Evolutionary conservation across 108 stramenopile genomes (phyloP).

Genomic region (Cylindrotheca fusiformis): DNA sequence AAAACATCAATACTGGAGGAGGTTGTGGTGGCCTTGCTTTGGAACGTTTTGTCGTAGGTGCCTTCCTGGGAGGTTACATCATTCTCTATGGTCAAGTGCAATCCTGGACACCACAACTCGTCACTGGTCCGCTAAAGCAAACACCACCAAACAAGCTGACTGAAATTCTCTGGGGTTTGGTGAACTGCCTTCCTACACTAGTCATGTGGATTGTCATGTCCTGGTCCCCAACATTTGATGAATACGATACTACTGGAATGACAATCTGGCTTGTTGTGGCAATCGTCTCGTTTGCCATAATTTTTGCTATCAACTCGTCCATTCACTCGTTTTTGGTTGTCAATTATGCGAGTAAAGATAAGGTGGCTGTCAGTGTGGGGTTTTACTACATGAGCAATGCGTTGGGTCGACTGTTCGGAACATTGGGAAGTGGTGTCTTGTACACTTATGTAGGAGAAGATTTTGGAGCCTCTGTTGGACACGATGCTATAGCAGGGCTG

Average conservation of each 20-base stretch:
- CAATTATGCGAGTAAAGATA: conserved; percentile 89
- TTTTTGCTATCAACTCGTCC: conserved; percentile 93
- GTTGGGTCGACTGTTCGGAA: conserved; percentile 85
- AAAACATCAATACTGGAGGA: conserved; percentile 68
- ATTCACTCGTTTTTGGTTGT: conserved; percentile 94
- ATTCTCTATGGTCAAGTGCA: conserved; percentile 95
- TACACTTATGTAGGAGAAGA: conserved; percentile 86
- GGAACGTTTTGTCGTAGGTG: conserved; percentile 79
- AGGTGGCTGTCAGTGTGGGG: conserved; percentile 89
- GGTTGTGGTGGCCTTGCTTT: conserved; percentile 82
- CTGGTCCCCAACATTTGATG: conserved; percentile 42
- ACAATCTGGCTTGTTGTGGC: conserved; percentile 64
- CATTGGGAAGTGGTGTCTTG: conserved; percentile 84
- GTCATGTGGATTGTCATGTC: conserved; percentile 58
- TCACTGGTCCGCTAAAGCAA: conserved; percentile 79
- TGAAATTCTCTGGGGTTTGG: conserved; percentile 81
- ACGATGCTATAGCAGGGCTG: conserved; percentile 69
- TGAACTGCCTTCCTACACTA: conserved; percentile 78
- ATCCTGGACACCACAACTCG: conserved; percentile 89
- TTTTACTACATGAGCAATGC: conserved; percentile 98
- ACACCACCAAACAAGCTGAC: conserved; percentile 85
- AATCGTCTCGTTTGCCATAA: conserved; percentile 79
- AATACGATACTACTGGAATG: conserved; percentile 58
- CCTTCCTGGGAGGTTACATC: conserved; percentile 92
- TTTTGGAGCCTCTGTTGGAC: conserved; percentile 53